These are phyloP conservation scores for Ustilago cynodontis DNA, from an alignment of 1,284 basidiomycete genomes.

Conservation along the genomic window DNA sequence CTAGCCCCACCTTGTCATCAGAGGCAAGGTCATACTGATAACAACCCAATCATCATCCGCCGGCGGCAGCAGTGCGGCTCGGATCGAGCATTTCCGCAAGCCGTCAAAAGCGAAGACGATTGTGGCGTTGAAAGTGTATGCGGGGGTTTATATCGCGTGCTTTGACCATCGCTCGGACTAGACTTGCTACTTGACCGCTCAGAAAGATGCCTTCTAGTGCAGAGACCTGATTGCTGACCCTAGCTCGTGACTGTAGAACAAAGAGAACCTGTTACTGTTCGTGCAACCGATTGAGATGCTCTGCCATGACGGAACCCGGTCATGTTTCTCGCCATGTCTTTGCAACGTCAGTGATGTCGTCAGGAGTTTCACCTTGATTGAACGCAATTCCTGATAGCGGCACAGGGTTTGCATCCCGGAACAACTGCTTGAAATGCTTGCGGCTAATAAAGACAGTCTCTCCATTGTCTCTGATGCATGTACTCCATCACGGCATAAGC, in stretches of 20 bases:
- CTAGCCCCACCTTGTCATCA: too few species aligned
- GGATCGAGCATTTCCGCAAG: neutral
- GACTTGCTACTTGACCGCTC: neutral
- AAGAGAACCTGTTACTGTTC: too few species aligned
- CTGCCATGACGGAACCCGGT: neutral
- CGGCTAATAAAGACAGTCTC: too few species aligned
- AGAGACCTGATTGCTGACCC: neutral
- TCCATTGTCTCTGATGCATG: neutral
- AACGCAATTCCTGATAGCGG: too few species aligned
- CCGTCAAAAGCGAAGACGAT: neutral
- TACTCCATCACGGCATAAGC: neutral
- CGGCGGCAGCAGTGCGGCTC: neutral
- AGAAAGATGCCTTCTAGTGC: neutral
- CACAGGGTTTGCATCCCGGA: neutral
- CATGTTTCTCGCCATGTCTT: neutral
- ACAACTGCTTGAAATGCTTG: too few species aligned
- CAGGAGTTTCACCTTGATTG: too few species aligned
- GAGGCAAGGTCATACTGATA: neutral
- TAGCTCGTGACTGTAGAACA: neutral
- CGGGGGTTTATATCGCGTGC: neutral
- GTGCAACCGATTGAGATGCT: too few species aligned
- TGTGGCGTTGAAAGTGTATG: neutral
- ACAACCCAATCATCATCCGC: neutral
- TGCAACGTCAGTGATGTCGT: neutral
- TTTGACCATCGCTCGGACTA: neutral